Evolutionary conservation across 2,329 filamentous ascomycete genomes (phyloP).

Genomic region (Pseudogymnoascus sp.): DNA sequence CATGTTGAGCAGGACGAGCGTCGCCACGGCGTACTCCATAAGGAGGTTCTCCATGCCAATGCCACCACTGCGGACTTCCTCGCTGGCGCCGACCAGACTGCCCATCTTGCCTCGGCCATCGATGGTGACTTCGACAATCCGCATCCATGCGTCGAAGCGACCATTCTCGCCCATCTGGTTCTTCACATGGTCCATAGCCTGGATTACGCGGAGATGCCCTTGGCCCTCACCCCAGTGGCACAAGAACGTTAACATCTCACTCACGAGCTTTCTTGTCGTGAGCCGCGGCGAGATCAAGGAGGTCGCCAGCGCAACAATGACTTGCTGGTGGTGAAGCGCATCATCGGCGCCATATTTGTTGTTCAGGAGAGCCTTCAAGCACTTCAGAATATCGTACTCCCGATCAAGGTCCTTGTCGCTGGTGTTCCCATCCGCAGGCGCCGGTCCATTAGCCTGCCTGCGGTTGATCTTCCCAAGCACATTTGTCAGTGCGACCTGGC

Average conservation of each 20-base stretch:
- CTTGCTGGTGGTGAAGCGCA: slow-evolving; percentile 81
- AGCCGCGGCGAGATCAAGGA: slow-evolving; percentile 84
- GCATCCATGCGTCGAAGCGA: slow-evolving; percentile 97
- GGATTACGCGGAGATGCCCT: slow-evolving; percentile 87
- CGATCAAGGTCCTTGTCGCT: slow-evolving; percentile 63
- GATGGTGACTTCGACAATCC: slow-evolving; percentile 91
- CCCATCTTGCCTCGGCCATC: slow-evolving; percentile 99
- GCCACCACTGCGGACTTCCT: slow-evolving; percentile 90
- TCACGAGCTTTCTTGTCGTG: slow-evolving; percentile 88
- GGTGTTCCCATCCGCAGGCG: slow-evolving; percentile 42
- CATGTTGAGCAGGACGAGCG: slow-evolving; percentile 93
- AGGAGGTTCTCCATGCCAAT: slow-evolving; percentile 98
- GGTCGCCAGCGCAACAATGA: slow-evolving; percentile 78
- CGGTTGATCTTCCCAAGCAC: slow-evolving; percentile 90
- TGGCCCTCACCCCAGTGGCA: slow-evolving; percentile 88
- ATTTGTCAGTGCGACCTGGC: slow-evolving; percentile 91
- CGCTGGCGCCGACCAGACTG: slow-evolving; percentile 90
- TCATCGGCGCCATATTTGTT: slow-evolving; percentile 99
- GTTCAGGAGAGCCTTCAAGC: slow-evolving; percentile 95
- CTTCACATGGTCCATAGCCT: slow-evolving; percentile 89
- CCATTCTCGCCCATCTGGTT: slow-evolving; percentile 83
- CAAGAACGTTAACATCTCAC: slow-evolving; percentile 91
- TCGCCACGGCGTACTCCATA: slow-evolving; percentile 97
- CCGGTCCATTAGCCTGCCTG: slow-evolving; percentile 64
- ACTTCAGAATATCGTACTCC: slow-evolving; percentile 95